Evolutionary conservation across 805 yeast species (phyloP).

Genomic region (Lipomyces sp.): DNA sequence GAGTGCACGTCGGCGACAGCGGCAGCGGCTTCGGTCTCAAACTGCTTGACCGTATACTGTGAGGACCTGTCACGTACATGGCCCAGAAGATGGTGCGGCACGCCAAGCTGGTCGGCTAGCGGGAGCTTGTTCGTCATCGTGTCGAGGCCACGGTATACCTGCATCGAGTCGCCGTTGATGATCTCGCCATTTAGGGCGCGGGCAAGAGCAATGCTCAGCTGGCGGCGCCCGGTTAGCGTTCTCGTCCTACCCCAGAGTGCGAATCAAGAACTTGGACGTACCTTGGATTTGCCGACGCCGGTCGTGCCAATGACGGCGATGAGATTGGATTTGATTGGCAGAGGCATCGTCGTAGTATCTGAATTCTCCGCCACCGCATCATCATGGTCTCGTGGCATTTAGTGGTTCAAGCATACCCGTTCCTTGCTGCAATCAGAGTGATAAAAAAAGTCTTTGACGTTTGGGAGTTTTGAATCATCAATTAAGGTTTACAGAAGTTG

Average conservation of each 20-base stretch:
- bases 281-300: conserved; percentile 92
- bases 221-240: background rate
- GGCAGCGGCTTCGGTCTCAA: conserved; percentile 63
- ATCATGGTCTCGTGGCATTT: too few relatives aligned
- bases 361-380: too few relatives aligned
- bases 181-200: conserved; percentile 76
- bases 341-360: background rate
- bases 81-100: conserved; percentile 84
- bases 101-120: conserved; percentile 62
- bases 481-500: too few relatives aligned
- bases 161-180: conserved; percentile 97
- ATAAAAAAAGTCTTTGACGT: too few relatives aligned
- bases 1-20: conserved; percentile 59
- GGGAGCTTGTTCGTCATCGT: conserved; percentile 94
- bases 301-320: conserved; percentile 86
- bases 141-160: conserved; percentile 71
- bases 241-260: background rate
- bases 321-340: conserved; percentile 37
- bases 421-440: too few relatives aligned
- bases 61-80: conserved; percentile 70
- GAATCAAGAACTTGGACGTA: conserved; percentile 29
- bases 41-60: conserved; percentile 76
- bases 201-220: conserved; percentile 76
- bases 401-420: too few relatives aligned
- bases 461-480: too few relatives aligned